Evolutionary conservation across 768 basidiomycete species (phyloP), one percentile per base, ranked within the genome.

Genomic region (Mycena capillaripes): DNA sequence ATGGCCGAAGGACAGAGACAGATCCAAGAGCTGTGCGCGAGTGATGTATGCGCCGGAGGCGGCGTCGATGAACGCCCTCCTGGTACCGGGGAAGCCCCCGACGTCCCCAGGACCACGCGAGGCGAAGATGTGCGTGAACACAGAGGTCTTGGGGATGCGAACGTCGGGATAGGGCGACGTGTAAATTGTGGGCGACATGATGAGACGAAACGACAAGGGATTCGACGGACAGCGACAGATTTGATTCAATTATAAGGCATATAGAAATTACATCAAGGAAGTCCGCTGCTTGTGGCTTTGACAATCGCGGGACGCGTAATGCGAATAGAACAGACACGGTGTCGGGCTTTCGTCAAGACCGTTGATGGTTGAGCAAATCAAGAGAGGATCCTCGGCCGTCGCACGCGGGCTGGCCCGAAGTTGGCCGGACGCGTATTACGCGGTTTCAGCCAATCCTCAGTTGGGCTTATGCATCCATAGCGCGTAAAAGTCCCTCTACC

Each of bases 21-120:
- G 80, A 7, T 81, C 76, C n/a, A 82, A 82, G 32, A 90, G 77
- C 25, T 85, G 80, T 0, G 76, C 82, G 11, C 92, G 86, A 0
- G 88, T 83, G n/a, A 92, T 69, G 17, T 81, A 81, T 1, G 81
- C 75, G 4, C 86, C 89, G 0, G 89, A 86, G 0, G 79, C 73
- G 3, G 88, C 87, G 70, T 92, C 91, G 60, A 92, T 84, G 77
- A 89, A 91, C 4, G 89, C 89, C 8, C 84, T 83, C 7, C 74
- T 73, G 1, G 78, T 27, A 0, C 74, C 82, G 1, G 84, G 82
- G 60, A 82, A 85, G 9, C 79, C 77, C 36, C 85, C 84, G n/a
- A 85, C 73, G 29, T 80, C 71, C 2, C 62, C 56, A 6, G 42
- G 50, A 55, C 69, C 48, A 1, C 52, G 44, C 32, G 68, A 23